These are phyloP conservation scores for Annulohypoxylon moriforme DNA, from an alignment of 495 filamentous ascomycete genomes.

Conservation along the genomic window DNA sequence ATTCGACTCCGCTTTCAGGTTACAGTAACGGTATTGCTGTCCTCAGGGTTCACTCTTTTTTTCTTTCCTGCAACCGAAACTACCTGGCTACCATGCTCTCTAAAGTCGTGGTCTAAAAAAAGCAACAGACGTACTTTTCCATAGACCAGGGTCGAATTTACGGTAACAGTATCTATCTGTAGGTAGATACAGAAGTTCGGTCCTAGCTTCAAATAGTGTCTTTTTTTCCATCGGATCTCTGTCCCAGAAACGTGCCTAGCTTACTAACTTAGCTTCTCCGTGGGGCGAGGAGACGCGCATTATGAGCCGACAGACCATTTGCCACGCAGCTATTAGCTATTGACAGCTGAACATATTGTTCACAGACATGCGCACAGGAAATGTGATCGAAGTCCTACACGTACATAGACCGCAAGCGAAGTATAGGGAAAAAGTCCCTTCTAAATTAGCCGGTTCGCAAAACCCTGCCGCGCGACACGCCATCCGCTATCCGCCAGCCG, in stretches of 20 bases:
- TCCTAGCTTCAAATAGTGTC: constrained; percentile 24
- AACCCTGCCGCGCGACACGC: constrained; percentile 30
- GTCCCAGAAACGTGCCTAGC: constrained; percentile 30
- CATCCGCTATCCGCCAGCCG: constrained; percentile 32
- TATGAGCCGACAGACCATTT: not conserved
- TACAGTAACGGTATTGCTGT: constrained; percentile 5
- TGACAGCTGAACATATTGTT: too few species aligned
- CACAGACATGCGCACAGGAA: not conserved
- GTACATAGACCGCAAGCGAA: not conserved
- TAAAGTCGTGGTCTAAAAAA: not conserved
- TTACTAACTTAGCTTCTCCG: not conserved
- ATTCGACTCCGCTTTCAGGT: constrained; percentile 19
- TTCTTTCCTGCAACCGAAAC: not conserved
- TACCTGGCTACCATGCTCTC: not conserved
- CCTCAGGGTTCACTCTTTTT: not conserved
- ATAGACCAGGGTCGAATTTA: constrained; percentile 15
- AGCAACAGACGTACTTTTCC: not conserved
- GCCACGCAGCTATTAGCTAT: not conserved
- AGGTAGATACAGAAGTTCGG: not conserved
- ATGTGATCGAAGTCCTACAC: not conserved
- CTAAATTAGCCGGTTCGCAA: constrained; percentile 40
- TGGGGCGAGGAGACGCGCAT: not conserved
- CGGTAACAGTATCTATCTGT: not conserved
- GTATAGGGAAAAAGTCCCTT: constrained; percentile 2
- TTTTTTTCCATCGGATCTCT: constrained; percentile 19